These are phyloP conservation scores for Spathaspora boniae DNA, from an alignment of 805 yeast species.

Conservation along the genomic window DNA sequence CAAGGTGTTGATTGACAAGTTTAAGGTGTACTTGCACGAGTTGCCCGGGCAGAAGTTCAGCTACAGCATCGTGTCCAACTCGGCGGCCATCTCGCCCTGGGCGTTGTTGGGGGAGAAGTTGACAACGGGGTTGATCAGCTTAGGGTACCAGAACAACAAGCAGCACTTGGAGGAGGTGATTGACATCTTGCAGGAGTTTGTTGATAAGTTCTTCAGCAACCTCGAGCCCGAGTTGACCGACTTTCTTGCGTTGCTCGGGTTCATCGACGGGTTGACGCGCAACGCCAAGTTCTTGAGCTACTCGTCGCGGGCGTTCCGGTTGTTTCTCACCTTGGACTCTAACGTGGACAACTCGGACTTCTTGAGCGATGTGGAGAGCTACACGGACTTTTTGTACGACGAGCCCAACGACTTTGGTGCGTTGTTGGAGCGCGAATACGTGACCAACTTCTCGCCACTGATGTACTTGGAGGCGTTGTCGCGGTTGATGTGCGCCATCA, in stretches of 20 bases:
- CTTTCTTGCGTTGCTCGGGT: slow-evolving; percentile 35
- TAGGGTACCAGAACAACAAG: slow-evolving; percentile 23
- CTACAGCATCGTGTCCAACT: slow-evolving; percentile 27
- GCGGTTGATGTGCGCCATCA: slow-evolving; percentile 32
- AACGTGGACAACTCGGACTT: slow-evolving; percentile 38
- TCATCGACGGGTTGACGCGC: slow-evolving; percentile 26
- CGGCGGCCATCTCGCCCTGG: slow-evolving; percentile 32
- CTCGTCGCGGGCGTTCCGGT: slow-evolving; percentile 22
- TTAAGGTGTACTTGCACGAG: slow-evolving; percentile 46
- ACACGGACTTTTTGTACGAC: slow-evolving; percentile 18
- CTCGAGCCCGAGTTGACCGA: slow-evolving; percentile 23
- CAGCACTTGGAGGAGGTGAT: slow-evolving; percentile 21
- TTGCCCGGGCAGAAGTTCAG: slow-evolving; percentile 44
- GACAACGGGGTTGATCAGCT: slow-evolving; percentile 29
- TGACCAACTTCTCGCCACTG: slow-evolving; percentile 31
- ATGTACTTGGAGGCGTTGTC: slow-evolving; percentile 33
- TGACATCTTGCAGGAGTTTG: slow-evolving; percentile 25
- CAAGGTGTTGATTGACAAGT: slow-evolving; percentile 37
- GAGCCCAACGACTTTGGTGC: slow-evolving; percentile 14
- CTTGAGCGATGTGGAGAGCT: slow-evolving; percentile 32
- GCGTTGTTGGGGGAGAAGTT: slow-evolving; percentile 27
- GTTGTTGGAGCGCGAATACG: slow-evolving; percentile 23
- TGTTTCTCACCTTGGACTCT: slow-evolving; percentile 32
- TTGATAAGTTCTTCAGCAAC: slow-evolving; percentile 20
- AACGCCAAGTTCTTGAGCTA: slow-evolving; percentile 24